Conservation (phyloP, 2,329 filamentous ascomycete species). For the Blastomyces emzantsi region DNA sequence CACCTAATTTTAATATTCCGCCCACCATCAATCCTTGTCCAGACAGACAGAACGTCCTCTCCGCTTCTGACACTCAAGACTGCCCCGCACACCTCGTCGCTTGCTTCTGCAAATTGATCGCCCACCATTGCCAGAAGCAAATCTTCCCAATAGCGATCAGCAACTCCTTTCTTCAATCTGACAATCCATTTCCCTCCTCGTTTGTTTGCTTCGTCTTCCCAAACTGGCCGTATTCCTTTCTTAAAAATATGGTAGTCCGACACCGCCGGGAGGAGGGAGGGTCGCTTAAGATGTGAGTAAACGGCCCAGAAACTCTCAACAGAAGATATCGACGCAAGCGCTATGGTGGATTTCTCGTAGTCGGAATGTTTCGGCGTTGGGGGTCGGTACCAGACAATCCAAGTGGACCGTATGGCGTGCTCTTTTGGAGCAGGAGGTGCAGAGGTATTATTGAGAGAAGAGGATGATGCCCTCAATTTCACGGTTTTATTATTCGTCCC, state of each 20-base stretch:
- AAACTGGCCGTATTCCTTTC: constrained; percentile 90
- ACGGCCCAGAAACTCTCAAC: constrained; percentile 88
- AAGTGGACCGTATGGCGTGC: constrained; percentile 69
- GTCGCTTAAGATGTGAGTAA: constrained; percentile 81
- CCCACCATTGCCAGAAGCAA: constrained; percentile 82
- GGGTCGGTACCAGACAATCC: constrained; percentile 96
- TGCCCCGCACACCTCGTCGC: constrained; percentile 88
- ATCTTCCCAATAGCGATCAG: constrained; percentile 95
- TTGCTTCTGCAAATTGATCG: constrained; percentile 86
- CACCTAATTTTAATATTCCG: constrained; percentile 95
- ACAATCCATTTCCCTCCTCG: constrained; percentile 97
- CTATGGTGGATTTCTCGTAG: constrained; percentile 92
- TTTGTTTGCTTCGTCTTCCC: constrained; percentile 97
- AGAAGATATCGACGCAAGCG: constrained; percentile 70
- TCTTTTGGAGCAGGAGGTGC: constrained; percentile 26
- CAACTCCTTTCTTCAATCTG: constrained; percentile 91
- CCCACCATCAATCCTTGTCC: constrained; percentile 88
- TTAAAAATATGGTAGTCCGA: constrained; percentile 99
- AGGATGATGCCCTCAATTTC: constrained; percentile 35
- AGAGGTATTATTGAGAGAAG: constrained; percentile 28
- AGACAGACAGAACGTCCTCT: constrained; percentile 95
- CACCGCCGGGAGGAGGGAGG: constrained; percentile 77
- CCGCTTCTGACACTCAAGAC: constrained; percentile 91
- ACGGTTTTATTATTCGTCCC: constrained; percentile 21
- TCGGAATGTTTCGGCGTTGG: constrained; percentile 96